Evolutionary conservation across 2,329 filamentous ascomycete genomes (phyloP), one percentile per base, ranked within the genome.

Genomic region (Pezicula rhizophila): DNA sequence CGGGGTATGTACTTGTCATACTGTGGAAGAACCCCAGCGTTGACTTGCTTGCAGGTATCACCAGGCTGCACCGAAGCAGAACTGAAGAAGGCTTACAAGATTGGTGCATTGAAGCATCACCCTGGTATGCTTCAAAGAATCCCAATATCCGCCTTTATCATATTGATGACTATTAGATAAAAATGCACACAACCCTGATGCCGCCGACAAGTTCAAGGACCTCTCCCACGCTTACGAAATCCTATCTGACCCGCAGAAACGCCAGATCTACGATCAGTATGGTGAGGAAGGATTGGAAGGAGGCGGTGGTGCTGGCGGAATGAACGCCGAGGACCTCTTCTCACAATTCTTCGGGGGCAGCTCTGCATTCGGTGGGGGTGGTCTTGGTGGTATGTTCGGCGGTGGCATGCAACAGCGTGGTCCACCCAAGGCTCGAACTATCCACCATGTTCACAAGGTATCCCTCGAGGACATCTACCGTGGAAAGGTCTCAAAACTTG

Each of bases 171-270:
- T 14, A 48, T 34, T 59, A 95, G 92, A 99, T 72, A 99, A 99
- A 80, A 99, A 99, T 71, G 82, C 85, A 57, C 83, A 93, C 75
- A 95, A 95, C 75, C 90, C 91, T 37, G 87, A 84, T 23, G 91
- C 93, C 45, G 90, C 92, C 61, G 90, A 96, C 53, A 99, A 96
- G 72, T 99, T 99, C 84, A 97, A 99, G 77, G 91, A 96, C 64
- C 79, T 96, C 53, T 95, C 90, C 57, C 85, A 92, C 66, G 93
- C 93, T 53, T 99, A 97, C 72, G 93, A 99, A 76, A 79, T 95
- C 58, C 84, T 99, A 15, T 93, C 87, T 60, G 93, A 99, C 66
- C 69, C 87, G 35, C 87, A 96, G 70, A 96, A 96, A 79, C 89
- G 93, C 66, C 72, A 82, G 61, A 68, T 97, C 54, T 99, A 99